These are phyloP conservation scores for Warburgia ugandensis DNA, from an alignment of 164 flowering plant genomes.

Conservation along the genomic window DNA sequence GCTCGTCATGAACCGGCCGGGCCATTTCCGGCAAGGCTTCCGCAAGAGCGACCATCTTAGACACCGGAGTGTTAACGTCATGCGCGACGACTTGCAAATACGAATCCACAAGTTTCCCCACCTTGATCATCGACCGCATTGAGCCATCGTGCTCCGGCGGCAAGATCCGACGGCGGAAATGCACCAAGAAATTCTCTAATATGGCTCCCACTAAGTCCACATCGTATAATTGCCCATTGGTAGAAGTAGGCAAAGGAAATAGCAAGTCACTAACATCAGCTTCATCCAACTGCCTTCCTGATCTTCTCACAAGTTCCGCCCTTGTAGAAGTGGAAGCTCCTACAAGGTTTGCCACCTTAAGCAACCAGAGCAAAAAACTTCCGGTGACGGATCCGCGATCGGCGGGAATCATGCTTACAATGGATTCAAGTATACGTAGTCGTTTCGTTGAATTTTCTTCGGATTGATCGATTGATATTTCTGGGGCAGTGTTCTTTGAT, in stretches of 20 bases:
- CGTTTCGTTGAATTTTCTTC: constrained; percentile 25
- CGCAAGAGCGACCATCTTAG: constrained; percentile 49
- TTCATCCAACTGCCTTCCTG: constrained; percentile 57
- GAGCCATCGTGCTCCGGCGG: constrained; percentile 19
- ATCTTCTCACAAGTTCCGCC: constrained; percentile 53
- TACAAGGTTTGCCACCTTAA: constrained; percentile 40
- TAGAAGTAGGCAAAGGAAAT: constrained; percentile 29
- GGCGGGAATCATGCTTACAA: constrained; percentile 69
- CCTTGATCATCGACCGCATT: constrained; percentile 32
- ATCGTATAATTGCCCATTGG: constrained; percentile 32
- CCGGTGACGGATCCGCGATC: constrained; percentile 61
- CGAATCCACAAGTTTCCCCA: constrained; percentile 65
- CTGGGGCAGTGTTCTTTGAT: constrained; percentile 17
- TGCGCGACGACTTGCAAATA: constrained; percentile 62
- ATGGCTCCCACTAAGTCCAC: constrained; percentile 48
- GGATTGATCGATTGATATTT: constrained; percentile 26
- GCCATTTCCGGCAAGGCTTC: constrained; percentile 61
- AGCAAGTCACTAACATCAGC: constrained; percentile 56
- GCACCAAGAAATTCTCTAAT: constrained; percentile 44
- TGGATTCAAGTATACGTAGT: constrained; percentile 41
- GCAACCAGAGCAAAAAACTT: constrained; percentile 64
- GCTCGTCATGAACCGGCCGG: constrained; percentile 58
- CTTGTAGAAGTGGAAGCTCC: constrained; percentile 49
- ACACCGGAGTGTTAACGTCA: constrained; percentile 46
- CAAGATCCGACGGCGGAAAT: constrained; percentile 35